phyloP scores from a whole-genome alignment of 2,329 filamentous ascomycete genomes.

The Colletotrichum eleusines region DNA sequence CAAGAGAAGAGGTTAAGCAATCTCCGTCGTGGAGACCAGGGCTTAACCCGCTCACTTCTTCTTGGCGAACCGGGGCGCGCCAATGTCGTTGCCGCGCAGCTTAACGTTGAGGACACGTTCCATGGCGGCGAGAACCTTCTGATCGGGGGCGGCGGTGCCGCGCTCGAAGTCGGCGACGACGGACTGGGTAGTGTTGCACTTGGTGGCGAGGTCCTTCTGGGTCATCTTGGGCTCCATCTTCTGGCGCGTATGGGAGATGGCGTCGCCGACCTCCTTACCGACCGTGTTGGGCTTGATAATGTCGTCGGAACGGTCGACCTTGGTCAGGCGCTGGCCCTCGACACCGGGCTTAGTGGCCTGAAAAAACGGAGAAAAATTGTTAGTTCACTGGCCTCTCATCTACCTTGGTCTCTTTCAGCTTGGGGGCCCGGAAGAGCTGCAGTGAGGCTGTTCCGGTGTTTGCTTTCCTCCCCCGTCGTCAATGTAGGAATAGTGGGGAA shows the following conservation, averaged over 20 bases:
- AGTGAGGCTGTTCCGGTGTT: no score
- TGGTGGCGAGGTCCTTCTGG: slow-evolving; percentile 87
- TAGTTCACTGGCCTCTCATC: slow-evolving; percentile 29
- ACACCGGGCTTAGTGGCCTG: slow-evolving; percentile 65
- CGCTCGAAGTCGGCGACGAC: slow-evolving; percentile 89
- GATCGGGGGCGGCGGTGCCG: slow-evolving; percentile 81
- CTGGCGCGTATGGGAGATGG: slow-evolving; percentile 83
- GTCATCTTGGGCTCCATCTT: slow-evolving; percentile 95
- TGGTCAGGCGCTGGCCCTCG: slow-evolving; percentile 96
- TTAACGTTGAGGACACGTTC: slow-evolving; percentile 90
- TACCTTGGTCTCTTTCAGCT: not conserved
- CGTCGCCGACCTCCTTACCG: slow-evolving; percentile 82
- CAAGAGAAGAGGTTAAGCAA: not conserved
- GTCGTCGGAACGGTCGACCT: slow-evolving; percentile 97
- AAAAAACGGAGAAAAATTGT: slow-evolving; percentile 25
- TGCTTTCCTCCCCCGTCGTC: not conserved
- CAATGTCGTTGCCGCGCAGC: slow-evolving; percentile 87
- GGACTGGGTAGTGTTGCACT: slow-evolving; percentile 87
- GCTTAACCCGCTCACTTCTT: slow-evolving; percentile 61
- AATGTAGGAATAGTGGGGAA: slow-evolving; percentile 27
- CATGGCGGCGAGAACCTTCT: slow-evolving; percentile 82
- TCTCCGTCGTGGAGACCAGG: slow-evolving; percentile 1
- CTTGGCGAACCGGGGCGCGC: slow-evolving; percentile 84
- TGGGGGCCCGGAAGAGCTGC: not conserved
- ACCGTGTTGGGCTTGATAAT: slow-evolving; percentile 97